A percentile compares a stretch with the other conserved stretches of the same genome.
These are phyloP conservation scores for Microsporum canis DNA, from an alignment of 2,329 filamentous ascomycete genomes.

Conservation along the genomic window DNA sequence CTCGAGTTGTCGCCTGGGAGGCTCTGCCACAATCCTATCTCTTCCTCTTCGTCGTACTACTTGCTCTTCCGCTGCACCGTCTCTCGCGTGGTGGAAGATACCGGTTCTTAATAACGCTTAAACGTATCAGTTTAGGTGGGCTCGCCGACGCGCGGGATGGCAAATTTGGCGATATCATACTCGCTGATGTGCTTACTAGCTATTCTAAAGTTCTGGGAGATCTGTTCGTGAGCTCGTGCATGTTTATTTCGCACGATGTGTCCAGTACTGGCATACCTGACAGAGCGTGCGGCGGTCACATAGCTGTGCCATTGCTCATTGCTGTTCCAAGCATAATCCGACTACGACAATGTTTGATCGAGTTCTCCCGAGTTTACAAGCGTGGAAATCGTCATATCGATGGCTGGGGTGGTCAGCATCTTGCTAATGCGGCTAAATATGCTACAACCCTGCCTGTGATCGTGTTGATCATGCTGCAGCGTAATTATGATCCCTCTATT, in stretches of 20 bases:
- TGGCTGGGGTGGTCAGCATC: slow-evolving; percentile 73
- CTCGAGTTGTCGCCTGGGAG: slow-evolving; percentile 64
- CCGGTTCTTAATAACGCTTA: slow-evolving; percentile 63
- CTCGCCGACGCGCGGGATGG: slow-evolving; percentile 77
- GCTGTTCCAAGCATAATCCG: slow-evolving; percentile 74
- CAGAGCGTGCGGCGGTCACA: slow-evolving; percentile 64
- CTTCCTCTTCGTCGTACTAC: slow-evolving; percentile 55
- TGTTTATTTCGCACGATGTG: slow-evolving; percentile 64
- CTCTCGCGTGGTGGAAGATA: slow-evolving; percentile 59
- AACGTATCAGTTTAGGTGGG: slow-evolving; percentile 70
- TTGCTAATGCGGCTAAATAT: slow-evolving; percentile 93
- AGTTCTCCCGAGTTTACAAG: slow-evolving; percentile 62
- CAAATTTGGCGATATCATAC: slow-evolving; percentile 86
- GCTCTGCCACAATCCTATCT: slow-evolving; percentile 81
- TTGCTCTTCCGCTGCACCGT: slow-evolving; percentile 60
- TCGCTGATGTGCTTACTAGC: slow-evolving; percentile 88
- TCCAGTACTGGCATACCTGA: slow-evolving; percentile 73
- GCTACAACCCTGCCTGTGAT: slow-evolving; percentile 89
- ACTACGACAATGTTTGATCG: slow-evolving; percentile 80
- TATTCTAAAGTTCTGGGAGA: slow-evolving; percentile 90
- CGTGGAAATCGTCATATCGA: slow-evolving; percentile 32
- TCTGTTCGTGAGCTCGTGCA: slow-evolving; percentile 77
- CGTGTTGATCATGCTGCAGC: slow-evolving; percentile 62
- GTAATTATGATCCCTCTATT: slow-evolving; percentile 45
- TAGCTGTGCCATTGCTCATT: slow-evolving; percentile 75